Base-by-base conservation (phyloP, 768 basidiomycete species). In the Hortiboletus flavorubellus region DNA sequence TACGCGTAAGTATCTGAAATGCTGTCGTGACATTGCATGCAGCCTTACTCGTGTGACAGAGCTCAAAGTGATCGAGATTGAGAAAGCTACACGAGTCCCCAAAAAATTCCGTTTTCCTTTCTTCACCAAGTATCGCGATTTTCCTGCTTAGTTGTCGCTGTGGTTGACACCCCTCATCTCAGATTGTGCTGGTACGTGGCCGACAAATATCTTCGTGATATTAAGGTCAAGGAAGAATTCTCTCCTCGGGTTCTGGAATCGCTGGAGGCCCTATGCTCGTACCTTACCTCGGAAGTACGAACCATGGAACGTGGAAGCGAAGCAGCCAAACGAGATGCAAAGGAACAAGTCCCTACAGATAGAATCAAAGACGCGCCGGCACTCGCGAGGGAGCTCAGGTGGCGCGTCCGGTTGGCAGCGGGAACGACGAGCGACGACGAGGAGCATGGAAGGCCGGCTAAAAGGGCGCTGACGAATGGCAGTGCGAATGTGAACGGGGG, bases 181-280 rank as follows among this genome's bases (percentile, higher is more conserved):
- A 94, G 91, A 71, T 77, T 96, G 18, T 91, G 89, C 60, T 95
- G 92, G 93, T 95, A 93, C 64, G 88, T 89, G 12, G 93, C 84
- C 2, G 90, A 94, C 62, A 87, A 85, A 62, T 88, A 87, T 68
- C 73, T 88, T 46, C 80, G 85, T 39, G 87, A 91, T 59, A 72
- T 96, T 34, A 87, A 83, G 67, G 73, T 77, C 34, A 75, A 77
- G 18, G 79, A 78, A 59, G 78, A 81, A 45, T 76, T 81, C 46
- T 60, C 78, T 7, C 61, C 72, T 10, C 84, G 93, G 37, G 79
- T 94, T 7, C 74, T 96, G 47, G 76, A 81, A 12, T 91, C 90
- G 9, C 73, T 97, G 14, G 74, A 81, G 43, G 77, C 81, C 1
- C 78, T 98, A 5, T 81, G 91, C 2, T 79, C 84, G 10, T 92